Evolutionary conservation across 2,329 filamentous ascomycete genomes (phyloP), one percentile per base, ranked within the genome.

Genomic region (Colletotrichum sp.): DNA sequence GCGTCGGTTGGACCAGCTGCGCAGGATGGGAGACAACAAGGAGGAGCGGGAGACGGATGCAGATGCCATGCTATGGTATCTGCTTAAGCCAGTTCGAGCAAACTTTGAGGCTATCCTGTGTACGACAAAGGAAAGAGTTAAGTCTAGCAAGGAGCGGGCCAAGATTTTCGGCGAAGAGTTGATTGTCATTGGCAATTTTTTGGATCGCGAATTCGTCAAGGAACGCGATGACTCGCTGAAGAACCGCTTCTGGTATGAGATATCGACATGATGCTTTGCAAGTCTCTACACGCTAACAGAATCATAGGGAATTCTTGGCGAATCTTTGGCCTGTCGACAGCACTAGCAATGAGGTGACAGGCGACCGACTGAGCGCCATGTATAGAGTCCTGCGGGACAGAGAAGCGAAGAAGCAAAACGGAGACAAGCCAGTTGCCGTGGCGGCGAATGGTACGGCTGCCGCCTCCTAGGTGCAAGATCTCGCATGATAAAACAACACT

Each of bases 101-200:
- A 92, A 91, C 76, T 89, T 94, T 66, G 88, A 90, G 77, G 87
- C 86, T 32, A 90, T 94, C 70, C 86, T 90, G 70, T 89, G 88
- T 67, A 92, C 92, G 6, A 93, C 91, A 4, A 91, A 90, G 78
- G 91, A 92, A 78, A 89, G 89, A 66, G 90, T 93, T 76, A 91
- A 91, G 70, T 91, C 89, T 32, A 90, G 91, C 79, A 92, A 93
- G 78, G 88, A 91, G 68, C 88, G 93, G 60, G 89, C 93, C 26
- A 89, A 87, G 79, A 88, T 92, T 58, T 90, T 93, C 80, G 92
- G 92, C 79, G 85, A 86, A 32, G 90, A 93, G 80, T 84, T 94
- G 48, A 86, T 92, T 56, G 88, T 88, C 6, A 92, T 94, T 81
- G 92, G 92, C 69, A 89, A 90, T 71, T 93, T 92, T 79, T 89